phyloP scores from a whole-genome alignment of 306 rosid genomes.

The Dryas octopetala region DNA sequence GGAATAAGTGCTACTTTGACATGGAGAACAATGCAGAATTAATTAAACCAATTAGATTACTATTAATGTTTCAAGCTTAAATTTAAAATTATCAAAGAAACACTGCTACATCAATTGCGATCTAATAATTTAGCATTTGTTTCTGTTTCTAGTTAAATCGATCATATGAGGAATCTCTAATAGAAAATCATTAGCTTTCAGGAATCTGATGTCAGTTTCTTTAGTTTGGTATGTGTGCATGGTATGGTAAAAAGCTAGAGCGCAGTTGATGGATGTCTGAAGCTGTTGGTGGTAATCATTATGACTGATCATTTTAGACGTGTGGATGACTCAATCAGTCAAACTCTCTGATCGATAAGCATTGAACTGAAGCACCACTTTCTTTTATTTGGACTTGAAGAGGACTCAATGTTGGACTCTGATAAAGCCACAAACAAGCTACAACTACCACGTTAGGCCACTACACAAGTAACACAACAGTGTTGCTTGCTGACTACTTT shows the following conservation, averaged over 20 bases:
- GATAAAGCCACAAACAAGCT: neutral
- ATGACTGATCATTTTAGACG: constrained; percentile 24
- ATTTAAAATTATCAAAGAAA: no score
- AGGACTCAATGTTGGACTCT: constrained; percentile 25
- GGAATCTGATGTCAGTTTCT: constrained; percentile 1
- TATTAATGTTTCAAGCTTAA: no score
- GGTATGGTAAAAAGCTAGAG: neutral
- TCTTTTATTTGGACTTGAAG: constrained; percentile 28
- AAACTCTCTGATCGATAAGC: neutral
- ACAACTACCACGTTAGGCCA: constrained; percentile 8
- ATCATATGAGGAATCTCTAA: no score
- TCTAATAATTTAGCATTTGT: no score
- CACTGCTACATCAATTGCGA: no score
- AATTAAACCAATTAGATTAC: no score
- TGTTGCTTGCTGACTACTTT: constrained; percentile 5
- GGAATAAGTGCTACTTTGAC: no score
- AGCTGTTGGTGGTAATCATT: neutral
- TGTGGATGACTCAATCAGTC: constrained; percentile 37
- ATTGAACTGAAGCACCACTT: neutral
- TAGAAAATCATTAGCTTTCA: neutral
- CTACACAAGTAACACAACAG: neutral
- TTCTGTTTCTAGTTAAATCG: no score
- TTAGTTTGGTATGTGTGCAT: neutral
- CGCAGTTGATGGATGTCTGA: neutral
- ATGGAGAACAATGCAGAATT: no score